Conservation (phyloP, 163 green algal genomes). For the Chloroidium sp. region DNA sequence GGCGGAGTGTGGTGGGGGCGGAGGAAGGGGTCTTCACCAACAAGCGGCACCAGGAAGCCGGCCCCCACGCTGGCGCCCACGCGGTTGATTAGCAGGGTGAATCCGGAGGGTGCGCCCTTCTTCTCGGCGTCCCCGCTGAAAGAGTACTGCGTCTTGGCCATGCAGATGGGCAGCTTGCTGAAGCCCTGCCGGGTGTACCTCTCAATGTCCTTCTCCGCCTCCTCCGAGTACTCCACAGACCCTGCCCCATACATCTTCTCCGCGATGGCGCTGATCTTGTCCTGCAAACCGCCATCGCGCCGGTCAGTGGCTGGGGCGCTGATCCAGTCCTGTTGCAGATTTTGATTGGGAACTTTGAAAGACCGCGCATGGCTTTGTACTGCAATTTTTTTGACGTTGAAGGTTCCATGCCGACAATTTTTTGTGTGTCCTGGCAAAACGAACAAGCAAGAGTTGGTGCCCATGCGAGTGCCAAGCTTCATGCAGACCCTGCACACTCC, state of each 20-base stretch:
- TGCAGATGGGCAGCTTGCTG: slow-evolving; percentile 91
- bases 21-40: slow-evolving; percentile 46
- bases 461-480: no score
- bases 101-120: slow-evolving; percentile 86
- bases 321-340: no score
- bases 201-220: slow-evolving; percentile 77
- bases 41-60: slow-evolving; percentile 88
- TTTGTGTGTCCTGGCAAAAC: no score
- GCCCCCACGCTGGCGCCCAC: slow-evolving; percentile 81
- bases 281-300: slow-evolving; percentile 25
- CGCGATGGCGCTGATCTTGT: slow-evolving; percentile 94
- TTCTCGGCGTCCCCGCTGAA: slow-evolving; percentile 83
- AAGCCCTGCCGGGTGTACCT: slow-evolving; percentile 80
- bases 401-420: no score
- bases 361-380: no score
- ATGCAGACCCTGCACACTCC: no score
- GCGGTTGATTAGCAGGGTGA: slow-evolving; percentile 74
- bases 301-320: no score
- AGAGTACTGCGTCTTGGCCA: slow-evolving; percentile 99
- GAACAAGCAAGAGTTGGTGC: no score
- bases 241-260: slow-evolving; percentile 80
- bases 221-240: slow-evolving; percentile 67
- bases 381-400: no score
- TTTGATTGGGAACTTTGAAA: no score
- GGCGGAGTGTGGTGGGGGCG: no score